Evolutionary conservation across 768 basidiomycete genomes (phyloP), one percentile per base, ranked within the genome.

Genomic region (Suillus variegatus): DNA sequence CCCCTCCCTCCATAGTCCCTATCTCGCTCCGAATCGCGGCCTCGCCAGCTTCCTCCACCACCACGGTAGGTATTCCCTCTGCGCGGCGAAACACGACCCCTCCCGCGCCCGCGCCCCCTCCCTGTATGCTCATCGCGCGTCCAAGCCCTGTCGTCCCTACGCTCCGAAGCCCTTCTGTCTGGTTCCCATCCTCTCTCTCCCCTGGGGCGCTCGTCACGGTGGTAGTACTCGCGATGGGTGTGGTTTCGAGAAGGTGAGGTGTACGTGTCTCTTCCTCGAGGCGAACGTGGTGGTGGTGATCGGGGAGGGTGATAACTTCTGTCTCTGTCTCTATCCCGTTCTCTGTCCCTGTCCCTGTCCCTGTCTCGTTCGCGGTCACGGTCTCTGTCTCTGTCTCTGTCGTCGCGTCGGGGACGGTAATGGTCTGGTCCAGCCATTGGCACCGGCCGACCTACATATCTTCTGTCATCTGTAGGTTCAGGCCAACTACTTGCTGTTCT

Each of bases 401-500:
- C 74, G 65, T 77, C 75, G 9, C 72, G 64, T 47, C 58, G 61
- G 49, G 67, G 69, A 44, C 65, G 22, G 28, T 74, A 66, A 43
- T 70, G 67, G 36, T 77, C 76, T 44, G 76, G 76, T 2, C 71
- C 65, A 40, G 35, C 66, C 63, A 64, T 64, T 46, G 60, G 61
- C n/a, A 40, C 40, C 16, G 63, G 75, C 4, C 66, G 67, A 1
- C 71, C 71, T 54, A 61, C 61, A 14, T 56, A 52, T 14, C 71
- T 70, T 61, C 74, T 64, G 12, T 76, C 73, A n/a, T 76, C 75
- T 51, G 60, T 51, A 16, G 62, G 36, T 6, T 75, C 74, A 8
- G 67, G 64, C 66, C 74, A 55, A 25, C 56, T 62, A 40, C 6
- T 67, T 43, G 69, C 36, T n/a, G 70, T 49, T 51, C 69, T 75